Percentiles rank a stretch among this genome's conserved stretches.
phyloP scores from a whole-genome alignment of 352 stramenopile species.

The Globisporangium splendens region DNA sequence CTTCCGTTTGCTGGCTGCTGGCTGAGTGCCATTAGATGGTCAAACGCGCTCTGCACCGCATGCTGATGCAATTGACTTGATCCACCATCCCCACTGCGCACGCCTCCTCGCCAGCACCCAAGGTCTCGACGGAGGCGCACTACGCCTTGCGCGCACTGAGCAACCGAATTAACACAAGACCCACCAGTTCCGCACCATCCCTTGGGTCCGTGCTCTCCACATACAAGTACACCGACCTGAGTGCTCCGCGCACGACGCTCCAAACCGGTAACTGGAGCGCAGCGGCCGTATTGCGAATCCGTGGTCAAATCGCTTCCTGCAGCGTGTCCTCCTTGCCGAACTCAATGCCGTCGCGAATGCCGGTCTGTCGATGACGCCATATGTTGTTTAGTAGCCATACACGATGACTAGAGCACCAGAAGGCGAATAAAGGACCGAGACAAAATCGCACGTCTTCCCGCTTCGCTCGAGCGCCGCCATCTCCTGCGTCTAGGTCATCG shows the following conservation, averaged over 20 bases:
- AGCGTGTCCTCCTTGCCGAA: constrained; percentile 67
- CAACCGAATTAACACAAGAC: too few relatives aligned
- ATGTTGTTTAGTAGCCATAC: constrained; percentile 2
- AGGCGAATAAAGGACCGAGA: too few relatives aligned
- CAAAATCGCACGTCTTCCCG: constrained; percentile 63
- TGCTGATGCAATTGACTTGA: constrained; percentile 9
- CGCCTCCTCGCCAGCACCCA: neutral
- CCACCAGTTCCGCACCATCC: neutral
- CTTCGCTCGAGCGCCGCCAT: constrained; percentile 48
- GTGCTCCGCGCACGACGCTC: constrained; percentile 40
- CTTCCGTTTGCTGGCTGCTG: too few relatives aligned
- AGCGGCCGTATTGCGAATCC: constrained; percentile 42
- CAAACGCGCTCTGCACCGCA: constrained; percentile 9
- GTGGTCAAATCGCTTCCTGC: constrained; percentile 64
- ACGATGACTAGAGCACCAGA: too few relatives aligned
- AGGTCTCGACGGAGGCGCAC: neutral
- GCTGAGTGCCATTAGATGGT: neutral
- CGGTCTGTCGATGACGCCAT: constrained; percentile 26
- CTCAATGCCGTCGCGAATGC: constrained; percentile 67
- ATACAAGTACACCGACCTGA: constrained; percentile 24
- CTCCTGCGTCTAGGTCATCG: constrained; percentile 47
- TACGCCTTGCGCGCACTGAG: constrained; percentile 9
- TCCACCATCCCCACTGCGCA: neutral
- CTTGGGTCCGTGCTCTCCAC: too few relatives aligned
- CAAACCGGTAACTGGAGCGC: constrained; percentile 44